These are phyloP conservation scores for Lachancea kluyveri DNA, from an alignment of 805 yeast species.

Conservation along the genomic window DNA sequence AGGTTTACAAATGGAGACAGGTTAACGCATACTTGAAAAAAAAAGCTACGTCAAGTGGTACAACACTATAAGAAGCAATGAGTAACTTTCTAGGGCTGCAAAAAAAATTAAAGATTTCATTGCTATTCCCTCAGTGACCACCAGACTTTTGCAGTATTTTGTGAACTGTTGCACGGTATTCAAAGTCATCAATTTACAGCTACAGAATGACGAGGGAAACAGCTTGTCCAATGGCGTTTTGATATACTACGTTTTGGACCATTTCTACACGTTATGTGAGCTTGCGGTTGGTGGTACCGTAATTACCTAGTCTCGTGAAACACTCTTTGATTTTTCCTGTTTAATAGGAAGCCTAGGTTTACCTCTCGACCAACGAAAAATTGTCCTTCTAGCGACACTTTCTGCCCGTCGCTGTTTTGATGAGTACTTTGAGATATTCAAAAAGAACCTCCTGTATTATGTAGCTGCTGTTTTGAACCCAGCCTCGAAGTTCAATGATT, in stretches of 20 bases:
- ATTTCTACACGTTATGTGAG: constrained; percentile 5
- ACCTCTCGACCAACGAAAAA: constrained; percentile 6
- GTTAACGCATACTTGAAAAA: constrained; percentile 6
- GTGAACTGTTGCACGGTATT: constrained; percentile 2
- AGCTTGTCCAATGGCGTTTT: constrained; percentile 5
- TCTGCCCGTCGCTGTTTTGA: constrained; percentile 2
- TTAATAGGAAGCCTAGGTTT: constrained; percentile 6
- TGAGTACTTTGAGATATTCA: constrained; percentile 5
- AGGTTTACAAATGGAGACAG: constrained; percentile 7
- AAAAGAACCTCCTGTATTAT: constrained; percentile 5
- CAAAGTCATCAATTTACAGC: constrained; percentile 2
- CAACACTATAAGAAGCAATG: not conserved
- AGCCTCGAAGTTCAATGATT: constrained; percentile 3
- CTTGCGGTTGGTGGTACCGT: constrained; percentile 4
- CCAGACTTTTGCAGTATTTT: constrained; percentile 7
- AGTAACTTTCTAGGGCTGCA: not conserved
- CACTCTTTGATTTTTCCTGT: constrained; percentile 5
- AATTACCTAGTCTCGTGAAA: constrained; percentile 1
- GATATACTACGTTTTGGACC: constrained; percentile 5
- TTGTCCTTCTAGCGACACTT: constrained; percentile 8
- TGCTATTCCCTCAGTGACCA: constrained; percentile 1
- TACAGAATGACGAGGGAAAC: constrained; percentile 5
- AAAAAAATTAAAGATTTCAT: constrained; percentile 2
- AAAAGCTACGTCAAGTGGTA: constrained; percentile 2
- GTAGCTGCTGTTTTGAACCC: constrained; percentile 9